These are phyloP conservation scores for Geoglossum glabrum DNA, from an alignment of 495 filamentous ascomycete species.

Conservation along the genomic window DNA sequence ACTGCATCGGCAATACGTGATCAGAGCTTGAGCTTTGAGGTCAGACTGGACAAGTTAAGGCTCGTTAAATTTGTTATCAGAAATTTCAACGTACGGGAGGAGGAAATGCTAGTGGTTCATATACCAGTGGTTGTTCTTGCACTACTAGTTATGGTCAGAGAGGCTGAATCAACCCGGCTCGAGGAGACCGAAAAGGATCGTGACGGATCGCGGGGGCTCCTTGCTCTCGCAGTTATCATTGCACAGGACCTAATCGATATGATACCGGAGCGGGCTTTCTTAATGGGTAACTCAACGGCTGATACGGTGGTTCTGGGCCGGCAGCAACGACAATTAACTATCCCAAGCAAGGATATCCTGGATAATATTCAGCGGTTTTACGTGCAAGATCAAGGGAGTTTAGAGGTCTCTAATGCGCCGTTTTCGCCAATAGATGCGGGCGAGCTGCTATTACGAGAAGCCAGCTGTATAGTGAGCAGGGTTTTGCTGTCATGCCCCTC, in stretches of 20 bases:
- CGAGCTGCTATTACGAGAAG: slow-evolving; percentile 40
- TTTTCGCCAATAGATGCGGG: slow-evolving; percentile 35
- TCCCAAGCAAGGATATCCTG: slow-evolving; percentile 23
- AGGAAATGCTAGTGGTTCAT: slow-evolving; percentile 83
- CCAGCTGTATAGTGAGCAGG: slow-evolving; percentile 14
- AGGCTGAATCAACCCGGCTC: slow-evolving; percentile 11
- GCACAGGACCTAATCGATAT: slow-evolving; percentile 37
- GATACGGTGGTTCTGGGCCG: background rate
- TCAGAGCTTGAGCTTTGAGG: slow-evolving; percentile 18
- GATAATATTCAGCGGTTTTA: slow-evolving; percentile 47
- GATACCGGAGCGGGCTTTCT: slow-evolving; percentile 50
- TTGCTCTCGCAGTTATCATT: slow-evolving; percentile 28
- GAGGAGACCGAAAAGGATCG: background rate
- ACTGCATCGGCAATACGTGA: slow-evolving; percentile 35
- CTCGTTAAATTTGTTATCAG: slow-evolving; percentile 64
- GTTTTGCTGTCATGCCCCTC: slow-evolving; percentile 5
- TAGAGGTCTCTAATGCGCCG: slow-evolving; percentile 21
- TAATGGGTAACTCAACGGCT: background rate
- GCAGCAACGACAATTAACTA: background rate
- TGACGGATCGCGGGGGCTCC: background rate
- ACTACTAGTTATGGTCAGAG: slow-evolving; percentile 33
- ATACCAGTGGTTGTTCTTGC: slow-evolving; percentile 55
- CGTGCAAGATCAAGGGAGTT: slow-evolving; percentile 26
- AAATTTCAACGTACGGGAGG: slow-evolving; percentile 84
- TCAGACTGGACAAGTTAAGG: slow-evolving; percentile 37